Base-by-base conservation (phyloP, 1,284 basidiomycete genomes). In the Microbotryomycetes sp. region DNA sequence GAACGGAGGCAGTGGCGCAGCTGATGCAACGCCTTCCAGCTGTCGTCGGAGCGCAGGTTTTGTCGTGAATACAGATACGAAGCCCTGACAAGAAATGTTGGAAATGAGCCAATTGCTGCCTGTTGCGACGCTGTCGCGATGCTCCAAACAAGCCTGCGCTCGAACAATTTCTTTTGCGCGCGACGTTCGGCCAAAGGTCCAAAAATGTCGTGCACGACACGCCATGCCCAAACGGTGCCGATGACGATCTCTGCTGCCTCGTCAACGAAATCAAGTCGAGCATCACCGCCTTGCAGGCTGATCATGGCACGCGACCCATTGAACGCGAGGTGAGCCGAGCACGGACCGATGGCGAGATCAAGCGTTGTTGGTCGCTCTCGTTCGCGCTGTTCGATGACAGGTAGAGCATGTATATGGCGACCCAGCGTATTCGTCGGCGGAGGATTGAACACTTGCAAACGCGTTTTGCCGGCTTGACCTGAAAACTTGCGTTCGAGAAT, bases 31-130 rank as follows among this genome's bases (percentile, higher is more conserved):
- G 89, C 82, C 64, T 83, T 84, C 77, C 88, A 87, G 3, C 78
- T 77, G 2, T 79, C 75, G 66, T 87, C 82, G 26, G 80, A 81
- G 28, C 88, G 85, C 48, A 89, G 71, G 46, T 78, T 73, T 54
- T 83, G 81, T 3, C 87, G 86, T 13, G 79, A 75, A 28, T 90
- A 81, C 45, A 90, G 79, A 71, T 84, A 88, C 2, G 87, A 88
- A 3, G 87, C 87, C 87, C 88, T 49, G 83, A 87, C 48, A 84
- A 83, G 24, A 88, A 88, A 41, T 86, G 78, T 24, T 4, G 86
- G 85, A 72, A 91, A 88, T 3, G 70, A 64, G 21, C 55, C 54
- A 46, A 72, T 59, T 15, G 60, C 51, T n/a, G 64, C 55, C 24
- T 61, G 49, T n/a, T 65, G 65, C 2, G 67, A 62, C 0, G 45